Base-by-base conservation (phyloP, 176 grass and related monocot genomes). In the Eragrostis curvula region DNA sequence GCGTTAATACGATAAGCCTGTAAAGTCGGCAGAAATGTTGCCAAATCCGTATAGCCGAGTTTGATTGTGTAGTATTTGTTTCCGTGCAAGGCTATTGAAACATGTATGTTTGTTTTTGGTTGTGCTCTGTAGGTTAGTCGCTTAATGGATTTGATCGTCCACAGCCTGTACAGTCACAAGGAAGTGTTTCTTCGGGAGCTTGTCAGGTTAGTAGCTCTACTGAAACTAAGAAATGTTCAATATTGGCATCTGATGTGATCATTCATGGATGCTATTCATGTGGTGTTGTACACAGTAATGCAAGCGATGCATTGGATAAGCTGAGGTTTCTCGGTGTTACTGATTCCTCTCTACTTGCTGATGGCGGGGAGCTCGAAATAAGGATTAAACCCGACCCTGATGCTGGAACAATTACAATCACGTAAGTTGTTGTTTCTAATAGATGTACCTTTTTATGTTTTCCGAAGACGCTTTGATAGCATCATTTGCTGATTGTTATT, bases 111-210 rank as follows among this genome's bases (percentile, higher is more conserved):
- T 74, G 10, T 55, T 44, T 75, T 27, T 58, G 11, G 81, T 84
- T 62, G 17, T 82, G 50, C 64, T 45, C 36, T 93, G 74, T 85
- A 97, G 91, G 91, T 97, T 51, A 97, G 94, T 75, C 84, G 91
- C 32, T 60, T 97, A 62, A 56, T 97, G 81, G 94, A 97, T 80
- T 93, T 97, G 87, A 97, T 97, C 77, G 94, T 94, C 41, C 94
- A 91, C 76, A 93, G 94, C 73, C 86, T 93, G 50, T 97, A 97
- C 81, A 97, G 94, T 56, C 94, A 97, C 60, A 97, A 97, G 81
- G 94, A 97, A 81, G 91, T 97, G 57, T 97, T 97, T 91, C 88
- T 97, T 39, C 85, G 91, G 11, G 94, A 97, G 76, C 94, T 97
- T 77, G 94, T 91, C 41, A 97, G 91, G 94, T 97, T 79, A 41